phyloP scores from a whole-genome alignment of 1,284 basidiomycete species.

The Pisolithus thermaeus region DNA sequence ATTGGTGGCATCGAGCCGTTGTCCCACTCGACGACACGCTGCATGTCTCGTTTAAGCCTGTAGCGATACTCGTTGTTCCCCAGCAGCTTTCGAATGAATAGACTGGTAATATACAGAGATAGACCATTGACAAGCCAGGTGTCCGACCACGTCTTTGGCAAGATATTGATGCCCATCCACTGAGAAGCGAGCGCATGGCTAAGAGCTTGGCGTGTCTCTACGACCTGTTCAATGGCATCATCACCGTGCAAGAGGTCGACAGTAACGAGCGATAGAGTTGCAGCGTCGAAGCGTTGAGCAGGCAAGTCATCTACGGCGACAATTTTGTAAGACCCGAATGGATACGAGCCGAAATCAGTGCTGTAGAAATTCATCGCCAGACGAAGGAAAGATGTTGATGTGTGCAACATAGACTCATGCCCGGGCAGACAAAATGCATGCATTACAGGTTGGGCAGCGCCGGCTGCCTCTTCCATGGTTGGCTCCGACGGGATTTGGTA shows the following conservation, averaged over 20 bases:
- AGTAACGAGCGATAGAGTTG: conserved; percentile 79
- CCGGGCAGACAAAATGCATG: conserved; percentile 93
- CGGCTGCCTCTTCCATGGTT: conserved; percentile 55
- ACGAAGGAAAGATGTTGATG: conserved; percentile 75
- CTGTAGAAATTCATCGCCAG: conserved; percentile 90
- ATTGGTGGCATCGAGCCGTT: conserved; percentile 89
- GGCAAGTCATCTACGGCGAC: conserved; percentile 94
- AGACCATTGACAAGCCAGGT: conserved; percentile 95
- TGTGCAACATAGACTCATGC: conserved; percentile 63
- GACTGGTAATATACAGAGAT: conserved; percentile 84
- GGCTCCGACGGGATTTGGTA: conserved; percentile 64
- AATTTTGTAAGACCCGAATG: conserved; percentile 91
- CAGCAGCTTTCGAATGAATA: conserved; percentile 83
- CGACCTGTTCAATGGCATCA: conserved; percentile 89
- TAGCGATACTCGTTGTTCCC: conserved; percentile 99
- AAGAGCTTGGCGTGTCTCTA: conserved; percentile 85
- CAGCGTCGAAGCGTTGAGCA: conserved; percentile 73
- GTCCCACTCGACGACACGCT: conserved; percentile 87
- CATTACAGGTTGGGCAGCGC: conserved; percentile 77
- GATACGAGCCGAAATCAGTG: conserved; percentile 93
- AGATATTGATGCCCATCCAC: conserved; percentile 97
- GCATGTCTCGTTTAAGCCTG: conserved; percentile 93
- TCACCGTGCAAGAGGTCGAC: conserved; percentile 85
- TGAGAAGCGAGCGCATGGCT: conserved; percentile 90
- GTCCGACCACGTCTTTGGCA: conserved; percentile 92